These are phyloP conservation scores for Capronia coronata DNA, from an alignment of 2,329 filamentous ascomycete species.

Conservation along the genomic window DNA sequence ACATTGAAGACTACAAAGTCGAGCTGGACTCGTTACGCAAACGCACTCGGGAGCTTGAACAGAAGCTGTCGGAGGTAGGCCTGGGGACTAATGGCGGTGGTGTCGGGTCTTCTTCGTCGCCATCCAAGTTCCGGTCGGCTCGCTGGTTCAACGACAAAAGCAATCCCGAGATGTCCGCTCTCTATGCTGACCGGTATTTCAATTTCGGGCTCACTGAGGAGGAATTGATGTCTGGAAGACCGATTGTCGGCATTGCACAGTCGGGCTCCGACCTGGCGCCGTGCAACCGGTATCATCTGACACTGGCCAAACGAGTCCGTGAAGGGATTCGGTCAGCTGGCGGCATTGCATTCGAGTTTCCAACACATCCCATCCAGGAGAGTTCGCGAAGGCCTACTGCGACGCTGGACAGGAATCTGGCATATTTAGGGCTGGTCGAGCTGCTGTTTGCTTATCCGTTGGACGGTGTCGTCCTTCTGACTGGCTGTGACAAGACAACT, in stretches of 20 bases:
- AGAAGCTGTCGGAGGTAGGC: conserved; percentile 31
- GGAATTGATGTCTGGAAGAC: conserved; percentile 46
- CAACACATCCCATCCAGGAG: conserved; percentile 49
- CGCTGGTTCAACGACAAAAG: conserved; percentile 42
- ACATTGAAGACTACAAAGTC: conserved; percentile 39
- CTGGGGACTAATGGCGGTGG: conserved; percentile 14
- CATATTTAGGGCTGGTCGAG: conserved; percentile 46
- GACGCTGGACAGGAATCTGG: conserved; percentile 46
- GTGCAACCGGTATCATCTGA: conserved; percentile 47
- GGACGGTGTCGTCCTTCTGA: conserved; percentile 47
- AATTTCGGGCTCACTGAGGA: conserved; percentile 47
- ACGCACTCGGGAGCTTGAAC: conserved; percentile 36
- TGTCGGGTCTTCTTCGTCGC: too few relatives aligned
- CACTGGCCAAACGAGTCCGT: conserved; percentile 46
- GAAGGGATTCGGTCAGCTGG: conserved; percentile 47
- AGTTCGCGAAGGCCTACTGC: conserved; percentile 44
- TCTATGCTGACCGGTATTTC: conserved; percentile 48
- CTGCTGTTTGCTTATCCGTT: conserved; percentile 45
- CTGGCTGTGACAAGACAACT: conserved; percentile 50
- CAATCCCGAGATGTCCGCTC: conserved; percentile 41
- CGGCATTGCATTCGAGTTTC: conserved; percentile 48
- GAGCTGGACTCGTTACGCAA: conserved; percentile 37
- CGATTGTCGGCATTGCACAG: conserved; percentile 49
- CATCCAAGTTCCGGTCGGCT: conserved; percentile 37
- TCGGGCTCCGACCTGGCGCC: conserved; percentile 47